These are phyloP conservation scores for Auriscalpium vulgare DNA, from an alignment of 768 basidiomycete species.

Conservation along the genomic window DNA sequence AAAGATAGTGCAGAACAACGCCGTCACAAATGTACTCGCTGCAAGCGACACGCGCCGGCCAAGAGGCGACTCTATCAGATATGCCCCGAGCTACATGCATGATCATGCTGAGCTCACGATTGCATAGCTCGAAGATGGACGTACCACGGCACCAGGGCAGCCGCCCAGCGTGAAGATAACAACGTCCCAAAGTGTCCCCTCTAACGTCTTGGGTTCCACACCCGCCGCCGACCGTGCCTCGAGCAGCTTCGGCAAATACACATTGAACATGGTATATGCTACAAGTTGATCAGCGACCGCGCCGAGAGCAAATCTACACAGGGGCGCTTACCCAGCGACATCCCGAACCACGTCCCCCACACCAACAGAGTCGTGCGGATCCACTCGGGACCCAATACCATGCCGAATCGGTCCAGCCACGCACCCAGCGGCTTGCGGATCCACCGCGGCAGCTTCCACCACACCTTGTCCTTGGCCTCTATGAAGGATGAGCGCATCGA, in stretches of 20 bases:
- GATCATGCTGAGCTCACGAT: background rate
- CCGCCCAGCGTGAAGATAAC: constrained; percentile 79
- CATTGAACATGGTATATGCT: constrained; percentile 92
- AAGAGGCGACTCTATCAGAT: constrained; percentile 60
- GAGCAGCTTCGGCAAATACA: constrained; percentile 79
- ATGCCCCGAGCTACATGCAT: constrained; percentile 69
- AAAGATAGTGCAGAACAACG: constrained; percentile 66
- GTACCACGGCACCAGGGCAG: constrained; percentile 75
- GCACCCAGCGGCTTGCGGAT: constrained; percentile 52
- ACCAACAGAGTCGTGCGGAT: constrained; percentile 66
- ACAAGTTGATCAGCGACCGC: constrained; percentile 2
- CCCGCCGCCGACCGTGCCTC: constrained; percentile 41
- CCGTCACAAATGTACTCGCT: constrained; percentile 68
- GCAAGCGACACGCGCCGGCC: constrained; percentile 71
- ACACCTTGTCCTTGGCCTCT: constrained; percentile 33
- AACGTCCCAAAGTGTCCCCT: constrained; percentile 76
- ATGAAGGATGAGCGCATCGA: constrained; percentile 35
- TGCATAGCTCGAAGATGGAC: constrained; percentile 19
- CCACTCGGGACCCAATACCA: constrained; percentile 76
- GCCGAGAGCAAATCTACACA: background rate
- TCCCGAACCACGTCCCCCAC: constrained; percentile 70
- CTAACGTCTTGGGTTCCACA: constrained; percentile 36
- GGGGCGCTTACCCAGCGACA: constrained; percentile 63
- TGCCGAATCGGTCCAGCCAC: constrained; percentile 59
- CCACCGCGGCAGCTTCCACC: constrained; percentile 42